Base-by-base conservation (phyloP, 2,329 filamentous ascomycete species). In the Verticillium zaregamsianum region DNA sequence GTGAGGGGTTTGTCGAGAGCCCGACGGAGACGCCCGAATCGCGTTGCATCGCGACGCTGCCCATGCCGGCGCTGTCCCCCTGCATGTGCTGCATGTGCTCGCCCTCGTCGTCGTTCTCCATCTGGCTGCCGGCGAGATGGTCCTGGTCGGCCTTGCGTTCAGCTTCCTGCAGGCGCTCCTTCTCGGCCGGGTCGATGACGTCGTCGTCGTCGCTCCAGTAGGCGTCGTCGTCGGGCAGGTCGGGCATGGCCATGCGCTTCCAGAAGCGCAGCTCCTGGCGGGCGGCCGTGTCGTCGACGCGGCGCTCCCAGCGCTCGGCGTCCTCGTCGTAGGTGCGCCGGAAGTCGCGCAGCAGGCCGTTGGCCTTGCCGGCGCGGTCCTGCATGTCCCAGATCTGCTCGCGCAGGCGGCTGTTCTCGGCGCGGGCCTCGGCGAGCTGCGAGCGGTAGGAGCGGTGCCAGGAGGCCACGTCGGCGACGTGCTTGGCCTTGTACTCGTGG, bases 361-460 rank as follows among this genome's bases (percentile, higher is more conserved):
- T 88, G 25, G 86, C 86, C 14, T 75, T 77, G 56, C 79, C 79
- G 28, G 87, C 86, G 66, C 85, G 82, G 49, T 81, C 79, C 69
- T 88, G 84, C 84, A 88, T 87, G 67, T 87, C 84, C 80, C 85
- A 87, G 68, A 89, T 87, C 72, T 89, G 85, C 68, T 87, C 84
- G 59, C 86, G 84, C 59, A 89, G 79, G 2, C 81, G 80, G 63
- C 80, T 79, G 68, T 89, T 89, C 75, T 89, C 86, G 66, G 83
- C 83, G 5, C 87, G 85, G 56, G 86, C 85, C 69, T 87, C 85
- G 66, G 86, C 85, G 40, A 90, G 81, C 74, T 89, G 87, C 31
- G 80, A 75, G 8, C 87, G 84, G 77, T 90, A 90, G 62, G 83
- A 87, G 61, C 82, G 84, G 76, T 90, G 87, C 87, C 87, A 90